A percentile compares a stretch with the other conserved stretches of the same genome.
phyloP scores from a whole-genome alignment of 2,329 filamentous ascomycete genomes.

The Aspergillus hortae region DNA sequence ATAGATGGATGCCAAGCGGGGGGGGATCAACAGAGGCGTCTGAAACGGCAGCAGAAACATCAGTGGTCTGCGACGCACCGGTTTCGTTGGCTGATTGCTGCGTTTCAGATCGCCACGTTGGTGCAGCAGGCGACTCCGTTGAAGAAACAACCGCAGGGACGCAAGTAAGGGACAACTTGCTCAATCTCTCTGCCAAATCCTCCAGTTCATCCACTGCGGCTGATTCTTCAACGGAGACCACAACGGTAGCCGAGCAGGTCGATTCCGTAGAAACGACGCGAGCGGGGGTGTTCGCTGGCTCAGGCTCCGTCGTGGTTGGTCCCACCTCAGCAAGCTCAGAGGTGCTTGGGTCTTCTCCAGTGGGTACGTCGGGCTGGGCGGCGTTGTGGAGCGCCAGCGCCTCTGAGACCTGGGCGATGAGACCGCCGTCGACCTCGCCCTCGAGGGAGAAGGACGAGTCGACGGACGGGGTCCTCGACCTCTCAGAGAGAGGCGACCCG shows the following conservation, averaged over 20 bases:
- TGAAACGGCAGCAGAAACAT: constrained; percentile 2
- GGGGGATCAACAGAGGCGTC: constrained; percentile 6
- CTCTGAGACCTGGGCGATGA: neutral
- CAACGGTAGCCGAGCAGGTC: constrained; percentile 2
- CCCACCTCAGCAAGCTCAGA: constrained; percentile 11
- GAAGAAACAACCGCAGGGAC: constrained; percentile 8
- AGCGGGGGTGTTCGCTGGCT: constrained; percentile 1
- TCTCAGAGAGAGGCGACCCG: constrained; percentile 10
- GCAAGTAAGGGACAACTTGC: constrained; percentile 7
- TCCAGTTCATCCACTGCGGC: constrained; percentile 10
- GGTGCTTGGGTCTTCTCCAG: constrained; percentile 2
- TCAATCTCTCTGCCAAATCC: constrained; percentile 6
- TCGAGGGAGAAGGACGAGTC: constrained; percentile 1
- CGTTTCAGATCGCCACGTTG: constrained; percentile 9
- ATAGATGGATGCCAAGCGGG: constrained; percentile 6
- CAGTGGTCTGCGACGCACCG: neutral
- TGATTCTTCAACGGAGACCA: constrained; percentile 9
- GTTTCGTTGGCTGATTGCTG: constrained; percentile 2
- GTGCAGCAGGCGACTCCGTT: constrained; percentile 6
- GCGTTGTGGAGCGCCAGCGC: neutral
- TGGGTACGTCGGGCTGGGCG: neutral
- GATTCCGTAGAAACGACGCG: neutral
- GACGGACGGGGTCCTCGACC: constrained; percentile 7
- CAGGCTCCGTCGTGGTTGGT: constrained; percentile 10
- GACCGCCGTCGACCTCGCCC: neutral